phyloP scores from a whole-genome alignment of 202 grass and related monocot species.

The Zizania palustris region DNA sequence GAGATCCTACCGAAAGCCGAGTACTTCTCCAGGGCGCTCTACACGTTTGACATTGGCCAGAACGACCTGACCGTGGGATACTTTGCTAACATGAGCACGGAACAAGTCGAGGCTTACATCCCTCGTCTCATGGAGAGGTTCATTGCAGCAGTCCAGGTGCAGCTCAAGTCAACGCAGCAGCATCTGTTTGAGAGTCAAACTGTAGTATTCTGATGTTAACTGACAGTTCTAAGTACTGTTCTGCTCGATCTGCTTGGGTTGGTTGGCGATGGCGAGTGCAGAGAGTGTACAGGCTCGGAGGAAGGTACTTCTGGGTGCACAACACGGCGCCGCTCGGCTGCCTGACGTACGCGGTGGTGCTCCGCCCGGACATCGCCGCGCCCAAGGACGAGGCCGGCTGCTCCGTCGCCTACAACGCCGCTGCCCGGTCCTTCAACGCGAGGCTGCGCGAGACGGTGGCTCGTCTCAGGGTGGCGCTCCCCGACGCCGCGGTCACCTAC shows the following conservation, averaged over 20 bases:
- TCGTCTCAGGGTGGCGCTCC: conserved; percentile 57
- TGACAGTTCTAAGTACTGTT: neutral
- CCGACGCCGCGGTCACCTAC: conserved; percentile 65
- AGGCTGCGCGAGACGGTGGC: conserved; percentile 67
- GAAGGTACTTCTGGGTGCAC: conserved; percentile 86
- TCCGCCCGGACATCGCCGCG: conserved; percentile 34
- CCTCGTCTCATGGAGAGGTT: conserved; percentile 78
- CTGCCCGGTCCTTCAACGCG: conserved; percentile 60
- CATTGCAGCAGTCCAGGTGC: conserved; percentile 59
- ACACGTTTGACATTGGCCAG: conserved; percentile 92
- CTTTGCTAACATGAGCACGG: conserved; percentile 59
- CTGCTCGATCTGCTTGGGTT: neutral
- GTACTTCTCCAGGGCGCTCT: conserved; percentile 56
- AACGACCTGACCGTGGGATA: conserved; percentile 78
- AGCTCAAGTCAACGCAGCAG: neutral
- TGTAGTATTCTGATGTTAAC: neutral
- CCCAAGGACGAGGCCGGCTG: conserved; percentile 55
- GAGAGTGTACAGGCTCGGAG: conserved; percentile 52
- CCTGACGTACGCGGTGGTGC: conserved; percentile 68
- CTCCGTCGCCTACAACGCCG: conserved; percentile 65
- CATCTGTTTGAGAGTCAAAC: neutral
- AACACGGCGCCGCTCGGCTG: conserved; percentile 82
- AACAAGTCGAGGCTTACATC: conserved; percentile 56
- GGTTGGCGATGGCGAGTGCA: conserved; percentile 23
- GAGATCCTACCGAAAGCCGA: conserved; percentile 41